Evolutionary conservation across 2,329 filamentous ascomycete species (phyloP), one percentile per base, ranked within the genome.

Genomic region (Neopestalotiopsis clavispora): DNA sequence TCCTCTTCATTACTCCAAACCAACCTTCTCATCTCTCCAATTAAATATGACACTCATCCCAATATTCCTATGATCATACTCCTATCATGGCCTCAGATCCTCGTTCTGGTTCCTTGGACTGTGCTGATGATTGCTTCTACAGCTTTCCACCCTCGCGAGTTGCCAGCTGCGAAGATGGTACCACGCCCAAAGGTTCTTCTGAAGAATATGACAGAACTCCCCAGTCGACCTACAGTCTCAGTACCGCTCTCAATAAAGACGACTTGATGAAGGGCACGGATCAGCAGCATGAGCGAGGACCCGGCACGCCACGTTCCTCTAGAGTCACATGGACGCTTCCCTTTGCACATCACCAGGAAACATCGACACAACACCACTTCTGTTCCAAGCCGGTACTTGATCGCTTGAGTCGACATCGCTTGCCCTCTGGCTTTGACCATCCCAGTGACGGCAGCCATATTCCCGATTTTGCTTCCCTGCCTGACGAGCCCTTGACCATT

Each of bases 281-380:
- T 4, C 42, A n/a, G 14, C 12, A 20, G 4, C 34, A 13, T 38
- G 45, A 4, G 7, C 14, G 14, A 7, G 13, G 17, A 5, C 4
- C 59, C 10, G 38, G 5, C 12, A n/a, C n/a, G 7, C n/a, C 9
- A 14, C 28, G 28, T 14, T 52, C 63, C 34, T 60, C 32, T n/a
- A 60, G 30, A 34, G 32, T 61, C 3, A 60, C 20, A 45, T 67
- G 65, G 65, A 30, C 30, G 45, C 45, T 58, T 13, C 65, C 57
- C 20, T 67, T 61, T 23, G 12, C 10, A 23, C 49, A 49, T 13
- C 65, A 67, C 10, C 10, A 30, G 17, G 34, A 67, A 9, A n/a
- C 45, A 20, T 52, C 65, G 6, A 30, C 23, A 34, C 30, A 67
- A 12, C 34, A 49, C 28, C 52, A 60, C 38, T 67, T 67, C 52